Base-by-base conservation (phyloP, 2,329 filamentous ascomycete genomes). In the Trichoderma koningiopsis region DNA sequence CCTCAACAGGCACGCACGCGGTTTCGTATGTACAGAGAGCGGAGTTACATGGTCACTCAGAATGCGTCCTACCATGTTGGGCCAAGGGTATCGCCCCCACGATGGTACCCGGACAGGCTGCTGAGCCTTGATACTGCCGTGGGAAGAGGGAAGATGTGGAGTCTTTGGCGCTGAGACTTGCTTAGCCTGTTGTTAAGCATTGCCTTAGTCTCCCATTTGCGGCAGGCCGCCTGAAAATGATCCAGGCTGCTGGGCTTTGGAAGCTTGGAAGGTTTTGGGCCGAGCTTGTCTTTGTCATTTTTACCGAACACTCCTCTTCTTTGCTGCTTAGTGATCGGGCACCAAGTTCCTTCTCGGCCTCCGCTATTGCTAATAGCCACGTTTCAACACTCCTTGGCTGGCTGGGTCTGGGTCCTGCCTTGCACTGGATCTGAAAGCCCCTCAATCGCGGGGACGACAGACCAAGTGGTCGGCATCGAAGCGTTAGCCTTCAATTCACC, bases 381-480 rank as follows among this genome's bases (percentile, higher is more conserved):
- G 33, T 56, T 29, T 43, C 52, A 31, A 33, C 11, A 19, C 11
- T 55, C 55, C 7, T 49, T 35, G n/a, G 53, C 40, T 22, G 53
- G 53, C 37, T n/a, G 62, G 52, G 37, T 27, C 37, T n/a, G 62
- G 52, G 37, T 27, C 19, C 35, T 29, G 29, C 16, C 40, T 67
- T 19, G 64, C 31, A 52, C n/a, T 58, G 55, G 29, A 58, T 29
- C 29, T 67, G 13, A 14, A 31, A 33, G 55, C 64, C 22, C 40
- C 55, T 57, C 55, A 49, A 67, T 59, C 55, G 64, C 40, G 64
- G 64, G 55, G 64, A 52, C 64, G 16, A 59, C 22, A 52, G 55
- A 58, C 22, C 33, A 58, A 67, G 14, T 55, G 27, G 24, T 55
- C 52, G 27, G 8, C 37, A 49, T 49, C 37, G 58, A 19, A 8